Evolutionary conservation across 2,329 filamentous ascomycete species (phyloP).

Genomic region (Alternaria burnsii): DNA sequence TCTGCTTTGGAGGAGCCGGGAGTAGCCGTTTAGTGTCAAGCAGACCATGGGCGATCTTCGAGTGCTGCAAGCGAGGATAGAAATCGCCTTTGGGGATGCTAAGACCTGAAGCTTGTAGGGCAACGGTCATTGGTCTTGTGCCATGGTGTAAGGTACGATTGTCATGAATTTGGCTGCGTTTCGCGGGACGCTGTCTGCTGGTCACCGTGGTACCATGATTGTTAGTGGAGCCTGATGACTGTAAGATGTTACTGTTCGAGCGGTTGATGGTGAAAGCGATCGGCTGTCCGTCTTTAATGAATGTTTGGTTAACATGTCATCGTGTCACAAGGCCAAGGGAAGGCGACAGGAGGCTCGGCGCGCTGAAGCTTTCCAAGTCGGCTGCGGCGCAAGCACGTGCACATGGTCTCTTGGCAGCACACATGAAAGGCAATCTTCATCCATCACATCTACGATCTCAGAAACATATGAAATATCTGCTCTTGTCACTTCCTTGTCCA

Average conservation of each 20-base stretch:
- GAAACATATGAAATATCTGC: background rate
- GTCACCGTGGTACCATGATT: no score
- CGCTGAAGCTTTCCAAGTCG: background rate
- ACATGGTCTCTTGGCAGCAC: background rate
- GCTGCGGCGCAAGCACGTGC: background rate
- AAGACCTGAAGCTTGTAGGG: no score
- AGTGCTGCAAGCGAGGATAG: no score
- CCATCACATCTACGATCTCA: background rate
- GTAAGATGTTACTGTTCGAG: no score
- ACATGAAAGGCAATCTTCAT: background rate
- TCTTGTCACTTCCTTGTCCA: background rate
- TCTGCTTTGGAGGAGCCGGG: conserved; percentile 6
- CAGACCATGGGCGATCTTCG: background rate
- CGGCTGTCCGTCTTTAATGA: background rate
- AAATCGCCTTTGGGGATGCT: no score
- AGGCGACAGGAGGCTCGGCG: background rate
- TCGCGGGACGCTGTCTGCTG: no score
- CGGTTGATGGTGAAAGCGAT: background rate
- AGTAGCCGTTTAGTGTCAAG: background rate
- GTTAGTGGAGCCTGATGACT: no score
- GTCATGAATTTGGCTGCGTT: no score
- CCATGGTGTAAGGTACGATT: no score
- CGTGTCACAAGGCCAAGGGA: background rate
- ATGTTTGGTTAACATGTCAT: background rate
- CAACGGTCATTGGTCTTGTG: no score